Evolutionary conservation across 2,329 filamentous ascomycete genomes (phyloP), one percentile per base, ranked within the genome.

Genomic region (Stachybotrys echinatus): DNA sequence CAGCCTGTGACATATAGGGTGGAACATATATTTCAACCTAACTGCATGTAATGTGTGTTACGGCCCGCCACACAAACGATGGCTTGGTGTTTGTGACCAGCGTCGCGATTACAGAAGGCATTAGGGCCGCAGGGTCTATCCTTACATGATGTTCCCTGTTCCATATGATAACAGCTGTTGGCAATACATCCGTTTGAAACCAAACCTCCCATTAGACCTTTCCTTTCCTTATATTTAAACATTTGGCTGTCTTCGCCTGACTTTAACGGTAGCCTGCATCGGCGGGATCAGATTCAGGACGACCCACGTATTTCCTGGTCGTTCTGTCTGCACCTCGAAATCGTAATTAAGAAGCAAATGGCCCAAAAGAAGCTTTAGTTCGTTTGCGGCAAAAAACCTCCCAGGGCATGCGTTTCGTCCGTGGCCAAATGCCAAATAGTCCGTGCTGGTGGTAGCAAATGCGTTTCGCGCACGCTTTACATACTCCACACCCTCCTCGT

Each of bases 381-480:
- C 45, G 45, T 37, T 51, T 6, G 45, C 45, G 3, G 49, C 45
- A 21, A 51, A 51, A 40, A 51, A 48, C 5, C 45, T 39, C 14
- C 52, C 49, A 6, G 52, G 52, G 39, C 52, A 54, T 2, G 52
- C 52, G 42, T 53, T 37, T 20, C 40, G 23, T 4, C 51, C 51
- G 38, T 47, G 45, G 22, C 73, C 73, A 48, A 73, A 75, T 3
- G 54, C 58, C 10, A 69, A 47, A 42, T 57, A 63, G 3, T 70
- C 65, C 6, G 56, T 52, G n/a, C 53, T 61, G 2, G 66, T 66
- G 10, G 64, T 67, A 1, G 65, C 62, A 44, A 65, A 67, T 39
- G 65, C 60, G 45, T 65, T 59, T 38, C 54, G 52, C 5, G 58
- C 59, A 21, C 56, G 53, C 51, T 61, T 58, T 23, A 60, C 47